phyloP scores from a whole-genome alignment of 768 basidiomycete species.

The Panaeolus papilionaceus region DNA sequence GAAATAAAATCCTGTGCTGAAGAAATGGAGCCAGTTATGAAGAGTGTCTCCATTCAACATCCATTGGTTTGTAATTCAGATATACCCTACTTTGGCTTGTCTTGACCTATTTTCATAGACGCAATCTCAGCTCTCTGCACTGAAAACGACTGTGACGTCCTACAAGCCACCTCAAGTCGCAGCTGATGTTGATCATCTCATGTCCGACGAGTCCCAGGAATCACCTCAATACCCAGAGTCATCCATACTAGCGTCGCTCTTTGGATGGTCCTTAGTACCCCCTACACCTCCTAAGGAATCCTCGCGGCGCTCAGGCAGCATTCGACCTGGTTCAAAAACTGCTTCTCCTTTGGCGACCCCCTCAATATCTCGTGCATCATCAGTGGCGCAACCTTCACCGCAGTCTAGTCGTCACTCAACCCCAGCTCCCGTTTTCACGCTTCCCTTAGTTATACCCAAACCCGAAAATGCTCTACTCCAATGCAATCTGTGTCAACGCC shows the following conservation, averaged over 20 bases:
- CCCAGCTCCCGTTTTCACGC: conserved; percentile 24
- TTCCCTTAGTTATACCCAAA: conserved; percentile 36
- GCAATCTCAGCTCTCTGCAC: conserved; percentile 57
- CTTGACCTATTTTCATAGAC: conserved; percentile 47
- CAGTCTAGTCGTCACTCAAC: conserved; percentile 21
- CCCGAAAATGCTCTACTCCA: conserved; percentile 62
- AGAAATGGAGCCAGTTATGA: conserved; percentile 56
- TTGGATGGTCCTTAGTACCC: conserved; percentile 57
- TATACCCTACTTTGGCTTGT: background rate
- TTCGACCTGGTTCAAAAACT: conserved; percentile 41
- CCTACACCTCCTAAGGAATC: conserved; percentile 36
- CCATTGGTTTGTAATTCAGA: conserved; percentile 63
- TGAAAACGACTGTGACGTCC: conserved; percentile 53
- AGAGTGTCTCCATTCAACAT: conserved; percentile 67
- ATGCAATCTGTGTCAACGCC: conserved; percentile 77
- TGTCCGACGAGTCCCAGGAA: conserved; percentile 11
- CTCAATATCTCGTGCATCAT: conserved; percentile 42
- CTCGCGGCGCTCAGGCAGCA: conserved; percentile 35
- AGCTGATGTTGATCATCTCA: conserved; percentile 18
- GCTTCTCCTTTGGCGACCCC: conserved; percentile 33
- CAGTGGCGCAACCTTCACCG: conserved; percentile 31
- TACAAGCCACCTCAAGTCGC: conserved; percentile 31
- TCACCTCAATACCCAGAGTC: conserved; percentile 41
- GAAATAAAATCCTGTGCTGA: conserved; percentile 64
- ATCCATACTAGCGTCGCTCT: conserved; percentile 51